Conservation (phyloP, 106 monocot species). For the Allium cepa region DNA sequence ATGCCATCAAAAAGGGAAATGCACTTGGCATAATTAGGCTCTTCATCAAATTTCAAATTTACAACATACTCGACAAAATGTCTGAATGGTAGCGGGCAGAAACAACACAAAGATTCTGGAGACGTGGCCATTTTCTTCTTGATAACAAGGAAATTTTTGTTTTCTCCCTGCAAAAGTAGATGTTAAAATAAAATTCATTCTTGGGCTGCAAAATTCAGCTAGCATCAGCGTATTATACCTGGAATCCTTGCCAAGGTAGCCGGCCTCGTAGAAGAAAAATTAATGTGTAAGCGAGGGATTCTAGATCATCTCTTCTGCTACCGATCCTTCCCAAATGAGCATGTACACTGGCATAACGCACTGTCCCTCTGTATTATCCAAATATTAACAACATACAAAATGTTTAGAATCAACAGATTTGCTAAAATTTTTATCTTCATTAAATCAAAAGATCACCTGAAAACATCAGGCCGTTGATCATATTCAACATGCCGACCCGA, state of each 20-base stretch:
- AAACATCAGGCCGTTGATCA: constrained; percentile 84
- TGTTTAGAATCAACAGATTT: too few relatives aligned
- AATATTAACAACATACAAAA: background rate
- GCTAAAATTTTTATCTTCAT: too few relatives aligned
- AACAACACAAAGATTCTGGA: constrained; percentile 65
- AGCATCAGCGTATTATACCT: constrained; percentile 26
- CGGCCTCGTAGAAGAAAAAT: constrained; percentile 77
- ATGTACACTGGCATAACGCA: constrained; percentile 92
- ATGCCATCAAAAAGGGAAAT: constrained; percentile 87
- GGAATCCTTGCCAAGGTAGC: constrained; percentile 92
- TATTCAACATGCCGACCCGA: constrained; percentile 59
- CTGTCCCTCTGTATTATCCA: constrained; percentile 27
- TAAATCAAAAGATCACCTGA: constrained; percentile 34
- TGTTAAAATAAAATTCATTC: background rate
- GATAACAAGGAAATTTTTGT: constrained; percentile 82
- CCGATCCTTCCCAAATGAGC: constrained; percentile 84
- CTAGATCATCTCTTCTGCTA: constrained; percentile 81
- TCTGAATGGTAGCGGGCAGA: constrained; percentile 66
- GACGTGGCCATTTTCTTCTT: constrained; percentile 94
- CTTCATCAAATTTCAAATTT: constrained; percentile 87
- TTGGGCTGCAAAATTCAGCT: background rate
- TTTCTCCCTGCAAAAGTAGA: constrained; percentile 60
- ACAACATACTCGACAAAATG: constrained; percentile 80
- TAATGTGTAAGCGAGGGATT: constrained; percentile 87
- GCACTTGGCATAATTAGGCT: constrained; percentile 81